A percentile compares a stretch with the other conserved stretches of the same genome.
Conservation (phyloP, 768 basidiomycete species). For the Austroboletus eburneus region DNA sequence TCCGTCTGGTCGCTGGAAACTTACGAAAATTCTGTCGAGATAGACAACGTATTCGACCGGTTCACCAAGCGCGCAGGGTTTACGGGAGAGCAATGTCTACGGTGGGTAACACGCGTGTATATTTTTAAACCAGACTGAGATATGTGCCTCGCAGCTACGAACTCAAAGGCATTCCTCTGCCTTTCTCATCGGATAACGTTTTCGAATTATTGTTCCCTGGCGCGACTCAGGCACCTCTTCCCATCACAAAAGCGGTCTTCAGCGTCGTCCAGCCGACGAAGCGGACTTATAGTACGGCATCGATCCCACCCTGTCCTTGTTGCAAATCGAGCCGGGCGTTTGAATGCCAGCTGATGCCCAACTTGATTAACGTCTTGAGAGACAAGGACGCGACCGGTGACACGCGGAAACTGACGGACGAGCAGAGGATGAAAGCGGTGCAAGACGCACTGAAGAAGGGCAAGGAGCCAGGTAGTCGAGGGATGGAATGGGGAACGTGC, state of each 20-base stretch:
- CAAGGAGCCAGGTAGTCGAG: constrained; percentile 42
- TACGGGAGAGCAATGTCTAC: constrained; percentile 80
- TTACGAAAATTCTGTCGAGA: constrained; percentile 75
- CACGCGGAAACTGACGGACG: constrained; percentile 48
- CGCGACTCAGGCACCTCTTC: constrained; percentile 39
- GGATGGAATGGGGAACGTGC: constrained; percentile 95
- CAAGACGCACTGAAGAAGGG: constrained; percentile 49
- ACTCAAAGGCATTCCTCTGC: constrained; percentile 76
- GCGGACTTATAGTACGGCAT: constrained; percentile 50
- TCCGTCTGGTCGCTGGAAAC: constrained; percentile 62
- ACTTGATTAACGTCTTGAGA: constrained; percentile 76
- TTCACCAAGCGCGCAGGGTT: constrained; percentile 70
- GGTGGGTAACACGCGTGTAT: constrained; percentile 42
- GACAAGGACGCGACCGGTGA: constrained; percentile 17
- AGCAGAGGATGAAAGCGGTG: constrained; percentile 63
- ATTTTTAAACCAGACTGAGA: not conserved
- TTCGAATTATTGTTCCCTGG: constrained; percentile 73
- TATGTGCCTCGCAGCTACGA: constrained; percentile 62
- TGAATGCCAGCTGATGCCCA: constrained; percentile 94
- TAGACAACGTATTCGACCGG: constrained; percentile 83
- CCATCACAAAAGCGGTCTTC: constrained; percentile 59
- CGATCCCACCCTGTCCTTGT: constrained; percentile 58
- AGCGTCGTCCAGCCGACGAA: constrained; percentile 44
- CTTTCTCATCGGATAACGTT: constrained; percentile 74
- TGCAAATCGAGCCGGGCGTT: constrained; percentile 73